Conservation (phyloP, 2,329 filamentous ascomycete species). For the Paramyrothecium roridum region DNA sequence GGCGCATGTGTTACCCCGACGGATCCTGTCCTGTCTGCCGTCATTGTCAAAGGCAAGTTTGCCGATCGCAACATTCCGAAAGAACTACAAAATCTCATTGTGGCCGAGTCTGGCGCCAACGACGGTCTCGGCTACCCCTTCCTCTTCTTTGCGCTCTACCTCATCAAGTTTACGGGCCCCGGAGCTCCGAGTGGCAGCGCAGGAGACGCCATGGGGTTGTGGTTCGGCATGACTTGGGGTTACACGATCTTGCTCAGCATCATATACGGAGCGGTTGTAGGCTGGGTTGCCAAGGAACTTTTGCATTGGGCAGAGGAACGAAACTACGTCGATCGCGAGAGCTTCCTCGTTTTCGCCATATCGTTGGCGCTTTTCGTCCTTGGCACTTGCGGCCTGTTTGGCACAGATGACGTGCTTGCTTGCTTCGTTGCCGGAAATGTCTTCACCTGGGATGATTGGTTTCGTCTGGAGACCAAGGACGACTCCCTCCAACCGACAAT, state of each 20-base stretch:
- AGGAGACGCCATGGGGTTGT: slow-evolving; percentile 67
- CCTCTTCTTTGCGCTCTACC: slow-evolving; percentile 77
- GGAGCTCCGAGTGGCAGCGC: slow-evolving; percentile 58
- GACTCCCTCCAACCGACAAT: slow-evolving; percentile 93
- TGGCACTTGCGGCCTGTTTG: slow-evolving; percentile 82
- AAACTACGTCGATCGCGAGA: slow-evolving; percentile 81
- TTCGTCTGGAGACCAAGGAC: slow-evolving; percentile 81
- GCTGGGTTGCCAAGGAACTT: slow-evolving; percentile 77
- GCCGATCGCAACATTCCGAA: slow-evolving; percentile 87
- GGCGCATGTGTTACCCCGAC: slow-evolving; percentile 74
- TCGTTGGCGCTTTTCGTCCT: slow-evolving; percentile 82
- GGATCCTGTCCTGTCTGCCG: neutral
- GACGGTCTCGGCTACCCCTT: slow-evolving; percentile 90
- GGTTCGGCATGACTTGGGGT: slow-evolving; percentile 82
- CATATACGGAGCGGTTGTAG: slow-evolving; percentile 71
- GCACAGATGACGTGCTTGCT: slow-evolving; percentile 84
- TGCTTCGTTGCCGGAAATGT: slow-evolving; percentile 90
- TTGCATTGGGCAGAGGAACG: slow-evolving; percentile 81
- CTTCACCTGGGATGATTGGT: slow-evolving; percentile 95
- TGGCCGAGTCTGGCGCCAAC: slow-evolving; percentile 82
- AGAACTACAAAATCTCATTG: slow-evolving; percentile 75
- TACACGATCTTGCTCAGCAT: slow-evolving; percentile 80
- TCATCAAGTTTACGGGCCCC: slow-evolving; percentile 71
- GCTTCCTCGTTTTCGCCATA: slow-evolving; percentile 83
- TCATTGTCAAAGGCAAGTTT: slow-evolving; percentile 72